Percentiles rank a stretch among this genome's conserved stretches.
Evolutionary conservation across 2,329 filamentous ascomycete species (phyloP).

Genomic region (Cladosporium sp.): DNA sequence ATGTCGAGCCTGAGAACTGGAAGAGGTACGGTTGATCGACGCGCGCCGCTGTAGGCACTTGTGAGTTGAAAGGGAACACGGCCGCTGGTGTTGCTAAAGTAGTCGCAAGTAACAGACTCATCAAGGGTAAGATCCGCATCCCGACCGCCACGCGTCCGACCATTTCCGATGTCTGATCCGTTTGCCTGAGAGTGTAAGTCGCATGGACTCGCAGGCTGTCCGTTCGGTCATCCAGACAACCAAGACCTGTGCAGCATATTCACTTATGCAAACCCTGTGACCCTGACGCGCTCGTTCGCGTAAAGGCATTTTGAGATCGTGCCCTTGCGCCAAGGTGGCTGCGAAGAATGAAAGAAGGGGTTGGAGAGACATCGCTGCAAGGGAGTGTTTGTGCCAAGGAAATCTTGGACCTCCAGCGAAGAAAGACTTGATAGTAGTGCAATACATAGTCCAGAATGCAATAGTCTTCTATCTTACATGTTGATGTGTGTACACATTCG

Average conservation of each 20-base stretch:
- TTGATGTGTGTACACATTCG: background rate
- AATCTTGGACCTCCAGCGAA: background rate
- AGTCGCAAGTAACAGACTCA: background rate
- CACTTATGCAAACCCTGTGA: slow-evolving; percentile 13
- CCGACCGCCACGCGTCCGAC: slow-evolving; percentile 2
- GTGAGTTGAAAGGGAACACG: slow-evolving; percentile 77
- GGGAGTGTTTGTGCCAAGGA: slow-evolving; percentile 13
- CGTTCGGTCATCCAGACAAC: background rate
- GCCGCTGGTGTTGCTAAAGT: slow-evolving; percentile 37
- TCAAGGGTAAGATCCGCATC: background rate
- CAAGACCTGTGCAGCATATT: slow-evolving; percentile 2
- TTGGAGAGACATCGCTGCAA: slow-evolving; percentile 15
- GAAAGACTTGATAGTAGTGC: slow-evolving; percentile 10
- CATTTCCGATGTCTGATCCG: slow-evolving; percentile 1
- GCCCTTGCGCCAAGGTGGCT: slow-evolving; percentile 21
- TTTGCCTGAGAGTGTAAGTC: background rate
- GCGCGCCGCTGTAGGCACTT: slow-evolving; percentile 77
- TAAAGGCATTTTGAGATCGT: slow-evolving; percentile 14
- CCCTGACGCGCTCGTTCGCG: slow-evolving; percentile 17
- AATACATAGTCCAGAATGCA: slow-evolving; percentile 2
- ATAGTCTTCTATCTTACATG: slow-evolving; percentile 12
- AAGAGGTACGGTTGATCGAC: slow-evolving; percentile 68
- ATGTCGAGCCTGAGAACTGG: slow-evolving; percentile 71
- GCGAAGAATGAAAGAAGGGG: slow-evolving; percentile 14
- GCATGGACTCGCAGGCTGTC: slow-evolving; percentile 5